Percentiles rank a stretch among this genome's conserved stretches.
Evolutionary conservation across 1,139 yeast species (phyloP).

Genomic region (Insectozyma bohioensis): DNA sequence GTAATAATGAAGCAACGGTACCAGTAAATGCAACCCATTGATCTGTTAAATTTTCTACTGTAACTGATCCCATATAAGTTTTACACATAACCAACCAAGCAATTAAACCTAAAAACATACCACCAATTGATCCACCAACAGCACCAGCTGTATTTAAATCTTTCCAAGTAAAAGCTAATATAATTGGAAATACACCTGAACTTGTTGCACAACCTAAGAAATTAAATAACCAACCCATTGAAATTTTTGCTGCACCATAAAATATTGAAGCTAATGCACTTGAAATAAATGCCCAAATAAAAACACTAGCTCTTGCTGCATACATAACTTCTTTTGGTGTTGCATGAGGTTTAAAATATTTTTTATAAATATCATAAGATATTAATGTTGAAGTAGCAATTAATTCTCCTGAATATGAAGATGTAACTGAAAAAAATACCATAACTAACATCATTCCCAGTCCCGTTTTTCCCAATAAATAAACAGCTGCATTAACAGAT

Average conservation of each 20-base stretch:
- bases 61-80: conserved; percentile 25
- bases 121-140: conserved; percentile 26
- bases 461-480: conserved; percentile 46
- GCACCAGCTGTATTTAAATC: conserved; percentile 35
- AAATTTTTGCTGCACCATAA: conserved; percentile 28
- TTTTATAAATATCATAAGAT: conserved; percentile 48
- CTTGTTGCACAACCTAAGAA: conserved; percentile 33
- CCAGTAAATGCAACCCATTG: conserved; percentile 25
- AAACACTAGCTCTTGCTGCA: conserved; percentile 39
- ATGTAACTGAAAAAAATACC: conserved; percentile 51
- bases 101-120: conserved; percentile 22
- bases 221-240: conserved; percentile 38
- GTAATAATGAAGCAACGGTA: conserved; percentile 15
- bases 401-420: conserved; percentile 49
- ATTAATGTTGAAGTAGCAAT: conserved; percentile 48
- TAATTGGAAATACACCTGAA: conserved; percentile 44
- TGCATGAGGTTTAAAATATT: conserved; percentile 44
- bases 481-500: conserved; percentile 41
- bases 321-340: conserved; percentile 37
- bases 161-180: conserved; percentile 40
- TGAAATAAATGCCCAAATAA: conserved; percentile 27
- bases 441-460: conserved; percentile 40
- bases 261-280: conserved; percentile 43
- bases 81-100: conserved; percentile 21
- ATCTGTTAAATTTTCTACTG: conserved; percentile 18